Evolutionary conservation across 257 asterid species (phyloP).

Genomic region (Thymus mandschuricus): DNA sequence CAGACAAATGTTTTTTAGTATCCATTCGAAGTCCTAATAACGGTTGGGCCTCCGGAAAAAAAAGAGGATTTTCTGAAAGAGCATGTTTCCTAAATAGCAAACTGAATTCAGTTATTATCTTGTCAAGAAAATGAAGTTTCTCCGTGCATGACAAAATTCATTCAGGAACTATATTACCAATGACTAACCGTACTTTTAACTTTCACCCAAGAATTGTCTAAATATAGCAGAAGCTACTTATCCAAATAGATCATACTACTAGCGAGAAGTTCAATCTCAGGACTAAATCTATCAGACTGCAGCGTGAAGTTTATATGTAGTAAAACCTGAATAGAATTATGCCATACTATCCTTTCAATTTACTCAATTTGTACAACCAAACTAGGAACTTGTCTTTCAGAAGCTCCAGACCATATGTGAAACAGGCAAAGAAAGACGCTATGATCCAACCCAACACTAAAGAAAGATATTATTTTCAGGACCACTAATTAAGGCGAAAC

Average conservation of each 20-base stretch:
- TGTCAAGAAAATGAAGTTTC: conserved; percentile 5
- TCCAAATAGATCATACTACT: neutral
- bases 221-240: neutral
- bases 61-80: neutral
- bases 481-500: neutral
- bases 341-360: neutral
- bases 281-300: neutral
- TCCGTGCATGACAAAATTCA: neutral
- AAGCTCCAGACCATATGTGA: neutral
- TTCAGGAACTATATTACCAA: neutral
- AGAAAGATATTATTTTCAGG: neutral
- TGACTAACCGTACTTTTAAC: neutral
- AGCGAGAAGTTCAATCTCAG: conserved; percentile 6
- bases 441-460: conserved; percentile 6
- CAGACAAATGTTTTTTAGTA: neutral
- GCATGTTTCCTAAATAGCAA: neutral
- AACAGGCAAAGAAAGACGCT: conserved; percentile 5
- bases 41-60: neutral
- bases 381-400: neutral
- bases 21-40: neutral
- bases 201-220: conserved; percentile 1
- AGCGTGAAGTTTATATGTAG: neutral
- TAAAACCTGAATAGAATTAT: conserved; percentile 2
- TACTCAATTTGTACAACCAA: neutral
- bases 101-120: neutral